A percentile compares a stretch with the other conserved stretches of the same genome.
These are phyloP conservation scores for Clonostachys chloroleuca DNA, from an alignment of 2,329 filamentous ascomycete genomes.

Conservation along the genomic window DNA sequence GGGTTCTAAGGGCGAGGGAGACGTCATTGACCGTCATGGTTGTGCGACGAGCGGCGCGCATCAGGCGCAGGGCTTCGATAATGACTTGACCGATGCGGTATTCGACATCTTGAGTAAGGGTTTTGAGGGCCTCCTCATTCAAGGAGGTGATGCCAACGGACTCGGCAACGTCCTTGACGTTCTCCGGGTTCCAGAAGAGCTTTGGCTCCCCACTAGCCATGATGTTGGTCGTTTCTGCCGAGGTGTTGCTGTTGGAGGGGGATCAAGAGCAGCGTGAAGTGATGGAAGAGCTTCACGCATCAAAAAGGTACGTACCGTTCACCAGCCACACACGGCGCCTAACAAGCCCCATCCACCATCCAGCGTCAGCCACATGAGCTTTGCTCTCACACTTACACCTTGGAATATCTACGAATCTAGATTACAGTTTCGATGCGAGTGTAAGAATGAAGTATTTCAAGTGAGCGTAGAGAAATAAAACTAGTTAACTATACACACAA, in stretches of 20 bases:
- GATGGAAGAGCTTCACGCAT: too few species aligned
- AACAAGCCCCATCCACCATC: too few species aligned
- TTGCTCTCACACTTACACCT: too few species aligned
- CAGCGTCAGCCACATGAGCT: too few species aligned
- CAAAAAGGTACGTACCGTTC: too few species aligned
- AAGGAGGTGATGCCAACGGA: conserved; percentile 84
- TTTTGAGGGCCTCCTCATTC: conserved; percentile 80
- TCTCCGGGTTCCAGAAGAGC: conserved; percentile 91
- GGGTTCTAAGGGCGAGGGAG: conserved; percentile 74
- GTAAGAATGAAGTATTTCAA: too few species aligned
- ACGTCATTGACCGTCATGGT: conserved; percentile 87
- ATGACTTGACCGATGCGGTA: conserved; percentile 92
- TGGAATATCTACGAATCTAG: too few species aligned
- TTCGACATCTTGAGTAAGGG: conserved; percentile 89
- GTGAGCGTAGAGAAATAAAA: too few species aligned
- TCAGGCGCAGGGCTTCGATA: conserved; percentile 90
- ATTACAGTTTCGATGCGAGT: too few species aligned
- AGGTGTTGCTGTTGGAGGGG: background rate
- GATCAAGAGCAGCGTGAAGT: too few species aligned
- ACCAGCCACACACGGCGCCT: too few species aligned
- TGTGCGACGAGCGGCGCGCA: conserved; percentile 86
- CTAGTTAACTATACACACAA: too few species aligned
- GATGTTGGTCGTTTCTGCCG: conserved; percentile 1
- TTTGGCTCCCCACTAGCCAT: conserved; percentile 37
- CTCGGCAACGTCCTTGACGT: conserved; percentile 92